Conservation (phyloP, 306 rosid genomes). For the Cicer chorassanicum region DNA sequence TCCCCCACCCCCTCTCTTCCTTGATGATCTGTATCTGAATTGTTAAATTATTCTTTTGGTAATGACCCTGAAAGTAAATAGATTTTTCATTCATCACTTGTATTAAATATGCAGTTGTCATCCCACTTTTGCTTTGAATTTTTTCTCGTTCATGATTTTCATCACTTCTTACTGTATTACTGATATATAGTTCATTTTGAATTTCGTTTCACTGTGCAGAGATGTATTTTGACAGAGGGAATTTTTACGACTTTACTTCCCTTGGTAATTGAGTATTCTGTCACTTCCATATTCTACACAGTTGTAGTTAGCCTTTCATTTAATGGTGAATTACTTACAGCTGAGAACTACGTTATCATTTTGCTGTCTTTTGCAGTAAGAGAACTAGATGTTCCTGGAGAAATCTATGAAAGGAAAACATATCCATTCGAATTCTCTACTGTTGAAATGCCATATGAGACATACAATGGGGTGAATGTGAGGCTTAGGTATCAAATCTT, state of each 20-base stretch:
- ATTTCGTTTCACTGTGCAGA: slow-evolving; percentile 65
- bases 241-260: slow-evolving; percentile 95
- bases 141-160: background rate
- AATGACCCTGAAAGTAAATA: background rate
- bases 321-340: slow-evolving; percentile 23
- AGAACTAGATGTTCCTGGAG: slow-evolving; percentile 98
- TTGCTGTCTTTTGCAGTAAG: slow-evolving; percentile 68
- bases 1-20: background rate
- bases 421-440: slow-evolving; percentile 96
- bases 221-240: slow-evolving; percentile 96
- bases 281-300: slow-evolving; percentile 12
- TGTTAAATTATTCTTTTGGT: slow-evolving; percentile 9
- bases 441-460: slow-evolving; percentile 98
- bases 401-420: slow-evolving; percentile 87
- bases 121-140: slow-evolving; percentile 17
- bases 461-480: slow-evolving; percentile 96
- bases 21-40: slow-evolving; percentile 27
- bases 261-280: slow-evolving; percentile 76
- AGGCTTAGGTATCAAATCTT: slow-evolving; percentile 78
- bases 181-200: slow-evolving; percentile 34
- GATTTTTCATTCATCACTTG: slow-evolving; percentile 5
- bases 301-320: slow-evolving; percentile 25
- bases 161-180: slow-evolving; percentile 9
- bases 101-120: slow-evolving; percentile 1
- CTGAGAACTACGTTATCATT: slow-evolving; percentile 11